These are phyloP conservation scores for Populus hybrid DNA, from an alignment of 441 rosid genomes.

Conservation along the genomic window DNA sequence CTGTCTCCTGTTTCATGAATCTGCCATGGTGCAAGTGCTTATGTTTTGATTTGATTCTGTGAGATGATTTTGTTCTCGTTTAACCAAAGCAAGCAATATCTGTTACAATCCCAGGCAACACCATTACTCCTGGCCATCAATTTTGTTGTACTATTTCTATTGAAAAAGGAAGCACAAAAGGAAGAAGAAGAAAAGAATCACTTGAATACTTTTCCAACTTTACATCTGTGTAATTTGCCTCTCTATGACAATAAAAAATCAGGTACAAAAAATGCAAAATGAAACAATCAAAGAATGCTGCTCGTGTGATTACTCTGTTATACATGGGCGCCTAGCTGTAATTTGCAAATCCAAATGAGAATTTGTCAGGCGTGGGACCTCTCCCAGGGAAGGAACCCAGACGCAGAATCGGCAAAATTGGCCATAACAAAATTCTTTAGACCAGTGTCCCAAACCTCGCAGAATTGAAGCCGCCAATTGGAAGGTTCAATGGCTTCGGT, in stretches of 20 bases:
- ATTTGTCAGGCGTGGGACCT: constrained; percentile 31
- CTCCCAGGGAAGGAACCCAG: constrained; percentile 81
- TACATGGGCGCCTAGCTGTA: constrained; percentile 22
- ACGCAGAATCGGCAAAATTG: constrained; percentile 67
- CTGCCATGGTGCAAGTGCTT: too few relatives aligned
- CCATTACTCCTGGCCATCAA: too few relatives aligned
- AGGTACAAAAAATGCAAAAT: constrained; percentile 12
- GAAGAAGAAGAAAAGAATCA: too few relatives aligned
- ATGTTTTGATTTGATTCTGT: too few relatives aligned
- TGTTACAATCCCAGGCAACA: too few relatives aligned
- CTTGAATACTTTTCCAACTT: too few relatives aligned
- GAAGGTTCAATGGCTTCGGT: constrained; percentile 80
- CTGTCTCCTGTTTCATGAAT: too few relatives aligned
- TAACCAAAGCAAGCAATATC: too few relatives aligned
- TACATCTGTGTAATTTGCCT: too few relatives aligned
- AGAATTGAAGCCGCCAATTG: constrained; percentile 71
- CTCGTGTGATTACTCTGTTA: constrained; percentile 25
- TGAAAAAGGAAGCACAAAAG: not conserved
- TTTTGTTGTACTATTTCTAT: not conserved
- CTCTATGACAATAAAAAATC: too few relatives aligned
- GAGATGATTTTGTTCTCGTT: too few relatives aligned
- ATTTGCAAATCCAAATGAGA: constrained; percentile 7
- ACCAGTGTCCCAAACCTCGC: constrained; percentile 95
- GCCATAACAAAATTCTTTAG: constrained; percentile 74
- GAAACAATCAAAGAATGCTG: constrained; percentile 32